Evolutionary conservation across 352 stramenopile species (phyloP), one percentile per base, ranked within the genome.

Genomic region (Thraustochytrium striatum): DNA sequence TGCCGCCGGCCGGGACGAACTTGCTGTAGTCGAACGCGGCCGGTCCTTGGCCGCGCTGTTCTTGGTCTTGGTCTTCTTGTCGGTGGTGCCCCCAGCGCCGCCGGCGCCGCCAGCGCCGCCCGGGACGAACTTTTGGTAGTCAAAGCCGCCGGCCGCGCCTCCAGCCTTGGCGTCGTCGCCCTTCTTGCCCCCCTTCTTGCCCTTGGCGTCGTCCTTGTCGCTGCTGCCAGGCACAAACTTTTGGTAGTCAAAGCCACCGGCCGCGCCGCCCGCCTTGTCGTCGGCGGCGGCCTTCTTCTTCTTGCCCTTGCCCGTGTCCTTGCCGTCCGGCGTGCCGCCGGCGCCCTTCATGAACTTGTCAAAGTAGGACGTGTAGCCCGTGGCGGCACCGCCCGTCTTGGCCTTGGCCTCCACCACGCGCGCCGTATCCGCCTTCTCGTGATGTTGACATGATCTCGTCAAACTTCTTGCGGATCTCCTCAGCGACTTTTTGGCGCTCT

Each of bases 341-440:
- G 65, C 65, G 11, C 65, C 65, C 19, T n/a, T 33, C 65, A 75
- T 75, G 41, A 62, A 75, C 65, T 75, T 58, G 50, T 61, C 52
- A 43, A 36, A 75, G 41, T 32, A 13, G 53, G 53, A 5, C 25
- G 5, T 61, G 53, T 61, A 5, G 5, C 11, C 19, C 5, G 25
- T 61, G 53, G 5, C 53, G 53, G 5, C 9, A 5, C 25, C 5
- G 53, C 5, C 53, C 33, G 25, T 16, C 5, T 16, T 61, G 53
- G 25, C 53, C 53, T 61, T 61, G 53, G 5, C 53, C 47, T 55
- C 47, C n/a, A n/a, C n/a, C n/a, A n/a, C n/a, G n/a, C n/a, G n/a
- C n/a, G n/a, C n/a, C n/a, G n/a, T n/a, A n/a, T n/a, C n/a, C n/a
- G n/a, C n/a, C n/a, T n/a, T n/a, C n/a, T n/a, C n/a, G n/a, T n/a